Evolutionary conservation across 2,329 filamentous ascomycete genomes (phyloP).

Genomic region (Colletotrichum eremochloae): DNA sequence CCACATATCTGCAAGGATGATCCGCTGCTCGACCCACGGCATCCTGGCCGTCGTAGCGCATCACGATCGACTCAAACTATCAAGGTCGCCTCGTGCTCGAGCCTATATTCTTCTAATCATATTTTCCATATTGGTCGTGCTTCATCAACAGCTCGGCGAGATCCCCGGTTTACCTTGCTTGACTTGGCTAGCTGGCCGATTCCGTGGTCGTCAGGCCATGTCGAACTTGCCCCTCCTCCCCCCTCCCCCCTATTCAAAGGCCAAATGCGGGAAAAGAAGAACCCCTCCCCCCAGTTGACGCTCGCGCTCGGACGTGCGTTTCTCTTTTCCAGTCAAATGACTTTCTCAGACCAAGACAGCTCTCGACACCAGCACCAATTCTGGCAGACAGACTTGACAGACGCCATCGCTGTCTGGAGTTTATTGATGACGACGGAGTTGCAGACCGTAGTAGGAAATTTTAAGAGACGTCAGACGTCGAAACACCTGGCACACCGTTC

Average conservation of each 20-base stretch:
- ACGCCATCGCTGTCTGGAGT: conserved; percentile 20
- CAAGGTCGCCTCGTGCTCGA: conserved; percentile 15
- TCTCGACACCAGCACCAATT: conserved; percentile 23
- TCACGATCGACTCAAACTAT: conserved; percentile 20
- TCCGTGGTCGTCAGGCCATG: background rate
- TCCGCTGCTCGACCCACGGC: conserved; percentile 8
- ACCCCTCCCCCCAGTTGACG: background rate
- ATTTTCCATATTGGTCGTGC: background rate
- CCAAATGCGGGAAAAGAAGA: conserved; percentile 19
- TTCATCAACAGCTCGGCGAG: background rate
- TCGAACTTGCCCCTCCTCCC: background rate
- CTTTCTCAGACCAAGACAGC: conserved; percentile 30
- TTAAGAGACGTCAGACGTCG: conserved; percentile 35
- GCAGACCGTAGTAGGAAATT: conserved; percentile 17
- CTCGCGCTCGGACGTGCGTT: conserved; percentile 30
- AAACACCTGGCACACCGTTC: conserved; percentile 23
- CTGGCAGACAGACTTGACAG: conserved; percentile 34
- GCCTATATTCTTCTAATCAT: conserved; percentile 6
- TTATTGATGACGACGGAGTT: conserved; percentile 6
- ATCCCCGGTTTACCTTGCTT: conserved; percentile 7
- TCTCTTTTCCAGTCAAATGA: conserved; percentile 22
- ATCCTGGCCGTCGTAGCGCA: conserved; percentile 22
- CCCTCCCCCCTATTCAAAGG: background rate
- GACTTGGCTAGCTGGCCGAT: conserved; percentile 1
- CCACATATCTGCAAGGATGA: background rate